These are phyloP conservation scores for Coemansia sp. DNA, from an alignment of 192 early-diverging fungal species.

Conservation along the genomic window DNA sequence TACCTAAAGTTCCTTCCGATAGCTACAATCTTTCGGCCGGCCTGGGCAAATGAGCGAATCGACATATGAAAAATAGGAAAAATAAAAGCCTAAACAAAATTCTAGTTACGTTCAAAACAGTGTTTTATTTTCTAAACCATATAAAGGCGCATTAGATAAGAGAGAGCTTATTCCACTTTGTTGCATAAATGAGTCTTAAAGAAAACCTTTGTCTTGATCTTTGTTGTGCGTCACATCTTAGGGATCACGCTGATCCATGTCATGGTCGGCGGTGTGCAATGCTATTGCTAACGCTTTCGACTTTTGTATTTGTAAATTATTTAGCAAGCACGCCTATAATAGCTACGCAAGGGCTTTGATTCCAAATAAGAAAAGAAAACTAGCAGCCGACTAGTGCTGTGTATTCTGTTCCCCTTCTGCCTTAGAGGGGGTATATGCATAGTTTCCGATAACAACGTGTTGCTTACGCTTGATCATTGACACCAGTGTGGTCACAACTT, in stretches of 20 bases:
- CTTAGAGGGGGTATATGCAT: neutral
- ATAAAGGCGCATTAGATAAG: neutral
- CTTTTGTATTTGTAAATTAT: no score
- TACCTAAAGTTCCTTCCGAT: constrained; percentile 91
- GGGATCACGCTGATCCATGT: no score
- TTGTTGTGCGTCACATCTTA: no score
- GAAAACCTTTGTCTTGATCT: no score
- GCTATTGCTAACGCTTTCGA: no score
- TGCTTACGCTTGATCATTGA: neutral
- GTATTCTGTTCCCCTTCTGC: constrained; percentile 3
- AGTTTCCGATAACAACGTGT: neutral
- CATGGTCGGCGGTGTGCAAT: no score
- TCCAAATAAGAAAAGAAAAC: neutral
- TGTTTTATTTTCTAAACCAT: neutral
- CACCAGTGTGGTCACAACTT: neutral
- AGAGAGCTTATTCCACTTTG: no score
- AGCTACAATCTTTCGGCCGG: constrained; percentile 88
- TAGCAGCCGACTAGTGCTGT: constrained; percentile 2
- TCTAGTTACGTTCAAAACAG: no score
- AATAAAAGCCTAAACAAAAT: neutral
- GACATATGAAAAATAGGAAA: constrained; percentile 20
- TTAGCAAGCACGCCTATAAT: no score
- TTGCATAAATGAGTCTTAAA: no score
- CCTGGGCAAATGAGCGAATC: constrained; percentile 35
- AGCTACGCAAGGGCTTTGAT: no score